phyloP scores from a whole-genome alignment of 2,329 filamentous ascomycete species.

The Onygena corvina region DNA sequence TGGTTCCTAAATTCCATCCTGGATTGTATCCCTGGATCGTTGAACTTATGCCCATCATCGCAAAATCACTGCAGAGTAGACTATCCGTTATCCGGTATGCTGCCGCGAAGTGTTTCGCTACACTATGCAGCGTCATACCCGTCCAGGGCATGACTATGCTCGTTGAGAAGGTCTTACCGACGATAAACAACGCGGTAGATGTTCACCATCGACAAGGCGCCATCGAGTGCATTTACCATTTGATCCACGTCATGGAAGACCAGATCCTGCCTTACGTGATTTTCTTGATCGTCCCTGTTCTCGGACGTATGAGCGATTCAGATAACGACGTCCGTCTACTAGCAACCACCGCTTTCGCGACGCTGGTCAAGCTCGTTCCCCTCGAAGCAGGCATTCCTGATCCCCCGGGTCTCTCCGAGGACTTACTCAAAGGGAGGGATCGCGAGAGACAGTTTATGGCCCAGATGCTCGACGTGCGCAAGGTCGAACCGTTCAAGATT shows the following conservation, averaged over 20 bases:
- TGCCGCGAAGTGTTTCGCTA: slow-evolving; percentile 93
- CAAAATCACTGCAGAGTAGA: slow-evolving; percentile 74
- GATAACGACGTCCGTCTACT: slow-evolving; percentile 91
- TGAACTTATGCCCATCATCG: slow-evolving; percentile 69
- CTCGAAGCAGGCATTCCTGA: slow-evolving; percentile 95
- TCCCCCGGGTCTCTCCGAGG: slow-evolving; percentile 79
- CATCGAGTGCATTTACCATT: slow-evolving; percentile 88
- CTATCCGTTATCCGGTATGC: slow-evolving; percentile 91
- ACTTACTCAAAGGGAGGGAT: slow-evolving; percentile 79
- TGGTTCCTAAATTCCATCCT: slow-evolving; percentile 76
- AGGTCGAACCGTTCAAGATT: slow-evolving; percentile 86
- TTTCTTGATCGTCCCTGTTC: slow-evolving; percentile 92
- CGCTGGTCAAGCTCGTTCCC: slow-evolving; percentile 89
- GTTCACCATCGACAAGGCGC: slow-evolving; percentile 82
- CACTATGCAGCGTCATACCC: slow-evolving; percentile 90
- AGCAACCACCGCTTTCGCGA: slow-evolving; percentile 93
- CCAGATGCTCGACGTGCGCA: slow-evolving; percentile 91
- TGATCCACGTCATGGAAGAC: slow-evolving; percentile 98
- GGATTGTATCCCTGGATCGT: slow-evolving; percentile 70
- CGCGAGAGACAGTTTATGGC: slow-evolving; percentile 92
- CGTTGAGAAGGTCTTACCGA: slow-evolving; percentile 82
- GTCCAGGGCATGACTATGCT: slow-evolving; percentile 92
- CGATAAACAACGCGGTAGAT: slow-evolving; percentile 81
- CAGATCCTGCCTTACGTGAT: slow-evolving; percentile 93
- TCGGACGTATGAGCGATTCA: slow-evolving; percentile 96